Evolutionary conservation across 352 stramenopile genomes (phyloP), one percentile per base, ranked within the genome.

Genomic region (Blastocystis sp.): DNA sequence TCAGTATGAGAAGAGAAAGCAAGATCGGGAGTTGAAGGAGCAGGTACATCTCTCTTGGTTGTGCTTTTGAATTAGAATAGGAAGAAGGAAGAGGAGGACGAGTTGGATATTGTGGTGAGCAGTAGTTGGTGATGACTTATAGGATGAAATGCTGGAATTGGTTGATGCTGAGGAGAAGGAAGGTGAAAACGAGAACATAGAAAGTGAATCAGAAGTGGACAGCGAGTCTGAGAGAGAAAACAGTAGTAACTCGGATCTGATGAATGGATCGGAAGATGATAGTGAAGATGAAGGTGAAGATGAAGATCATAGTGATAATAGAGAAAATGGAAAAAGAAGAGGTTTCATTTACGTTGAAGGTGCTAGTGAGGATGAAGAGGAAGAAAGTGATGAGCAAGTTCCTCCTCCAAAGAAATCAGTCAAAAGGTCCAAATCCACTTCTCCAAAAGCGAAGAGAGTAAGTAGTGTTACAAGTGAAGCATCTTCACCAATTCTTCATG

Each of bases 121-220:
- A 0, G 76, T 0, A 0, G 30, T 37, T 27, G 44, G 0, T 70
- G 17, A 4, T 75, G n/a, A 60, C 6, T 0, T 51, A 27, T 87
- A 87, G 56, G 56, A 87, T 87, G 59, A 78, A 53, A 78, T 78
- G 66, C 66, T 78, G 27, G 59, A 7, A 76, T 76, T 58, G 13
- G 59, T 75, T 6, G 44, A 33, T 87, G 54, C n/a, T 81, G 42
- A 70, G 17, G 70, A 81, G 76, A n/a, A 62, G 9, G 70, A 81
- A 1, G 30, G 76, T 69, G 70, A 62, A 1, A 33, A 75, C 11
- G 15, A 6, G 27, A 9, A 0, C 7, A 7, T 24, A 15, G 30
- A 81, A 0, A 75, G 24, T 81, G 57, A 40, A 9, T 40, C 56
- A 40, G 33, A 77, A 81, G 33, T 27, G 76, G 30, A 58, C 56